Base-by-base conservation (phyloP, 1,284 basidiomycete genomes). In the Ceratobasidium theobromae region DNA sequence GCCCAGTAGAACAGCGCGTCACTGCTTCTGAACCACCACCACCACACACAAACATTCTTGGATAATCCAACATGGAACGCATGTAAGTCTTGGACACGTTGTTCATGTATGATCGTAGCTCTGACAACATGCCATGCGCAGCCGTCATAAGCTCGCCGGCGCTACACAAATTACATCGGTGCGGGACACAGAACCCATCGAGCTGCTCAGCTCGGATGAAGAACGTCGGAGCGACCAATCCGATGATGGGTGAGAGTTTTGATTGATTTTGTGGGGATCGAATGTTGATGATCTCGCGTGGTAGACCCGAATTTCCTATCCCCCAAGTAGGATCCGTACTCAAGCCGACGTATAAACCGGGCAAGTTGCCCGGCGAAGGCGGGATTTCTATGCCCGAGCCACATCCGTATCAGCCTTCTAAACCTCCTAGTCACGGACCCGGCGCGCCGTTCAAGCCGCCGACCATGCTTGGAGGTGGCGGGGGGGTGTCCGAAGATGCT, bases 301-400 rank as follows among this genome's bases (percentile, higher is more conserved):
- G 18, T 18, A 58, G 55, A 3, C 41, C 55, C 14, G 23, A 21
- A 25, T 18, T 58, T 4, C 27, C 55, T 14, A 41, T 58, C 18
- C 43, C 55, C 33, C 41, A 35, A 48, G 25, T n/a, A 2, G 30
- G 40, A 2, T 58, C 55, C 3, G 25, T 58, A 27, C 55, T 58
- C 16, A 30, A 30, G 8, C 18, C 43, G 8, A 18, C 41, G 27
- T 33, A 43, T 18, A 58, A 58, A n/a, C 55, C 43, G 4, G 55
- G 43, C 2, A 58, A 58, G 38, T 43, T 58, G 3, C 43, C 55
- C 14, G 55, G 55, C n/a, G 55, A 6, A 48, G 55, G 55, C 21
- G 55, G 55, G 16, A 48, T 58, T 14, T 58, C 55, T 4, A 58
- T 58, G 55, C 55, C 55, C 40, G 55, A 58, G 30, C 55, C 55